Base-by-base conservation (phyloP, 352 stramenopile genomes). In the Aphanomyces stellatus region DNA sequence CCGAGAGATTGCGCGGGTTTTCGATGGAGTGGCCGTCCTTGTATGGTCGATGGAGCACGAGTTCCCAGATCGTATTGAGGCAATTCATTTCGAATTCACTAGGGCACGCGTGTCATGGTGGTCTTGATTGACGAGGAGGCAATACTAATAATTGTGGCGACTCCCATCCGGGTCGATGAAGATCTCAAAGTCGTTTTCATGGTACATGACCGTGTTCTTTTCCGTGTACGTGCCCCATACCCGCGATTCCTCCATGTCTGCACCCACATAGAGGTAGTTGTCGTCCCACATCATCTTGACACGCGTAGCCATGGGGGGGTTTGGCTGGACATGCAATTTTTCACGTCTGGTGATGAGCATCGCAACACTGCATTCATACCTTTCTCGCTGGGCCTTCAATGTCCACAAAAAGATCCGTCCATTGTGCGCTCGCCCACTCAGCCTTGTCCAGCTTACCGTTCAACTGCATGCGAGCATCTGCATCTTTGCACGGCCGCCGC, bases 151-250 rank as follows among this genome's bases (percentile, higher is more conserved):
- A 65, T 93, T 76, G 65, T 95, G 82, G 69, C 77, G 77, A 57
- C 73, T 90, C 27, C 83, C 83, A 62, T 87, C 77, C 8, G 84
- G 85, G 72, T 97, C 82, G n/a, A 97, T 76, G 63, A 97, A 97
- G 8, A 97, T 82, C 69, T 97, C 90, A 78, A 96, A 96, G 77
- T 97, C 88, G 65, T 95, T 96, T 69, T 97, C 88, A 49, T 94
- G 82, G 73, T 91, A 95, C 76, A 93, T 79, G 19, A 82, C 85
- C 13, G 74, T 77, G 73, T 95, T 90, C 70, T 86, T 80, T 6
- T 76, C 55, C 34, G 64, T 79, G 55, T 90, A 71, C 1, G 81
- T 93, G 25, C 83, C 86, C 84, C 84, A 95, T 60, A 95, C 85
- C 62, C 85, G 76, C 28, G 72, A 59, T 53, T 93, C 86, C 3